Percentiles rank a stretch among this genome's conserved stretches.
Conservation (phyloP, 768 basidiomycete genomes). For the Tricholoma bakamatsutake region DNA sequence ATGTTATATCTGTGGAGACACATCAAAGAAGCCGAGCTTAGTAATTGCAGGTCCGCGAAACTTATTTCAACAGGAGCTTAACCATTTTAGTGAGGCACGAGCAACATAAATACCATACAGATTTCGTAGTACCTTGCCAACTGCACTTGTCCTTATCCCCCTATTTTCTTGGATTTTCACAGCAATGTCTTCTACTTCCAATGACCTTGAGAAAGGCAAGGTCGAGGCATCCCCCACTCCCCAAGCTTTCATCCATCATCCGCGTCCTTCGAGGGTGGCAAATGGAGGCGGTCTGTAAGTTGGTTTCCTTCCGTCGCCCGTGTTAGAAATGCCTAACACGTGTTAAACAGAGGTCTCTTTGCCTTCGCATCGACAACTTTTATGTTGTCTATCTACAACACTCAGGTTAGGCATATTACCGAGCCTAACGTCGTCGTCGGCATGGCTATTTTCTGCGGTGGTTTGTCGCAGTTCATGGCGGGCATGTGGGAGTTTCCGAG, state of each 20-base stretch:
- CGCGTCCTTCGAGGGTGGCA: slow-evolving; percentile 34
- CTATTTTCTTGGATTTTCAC: no score
- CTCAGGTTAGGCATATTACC: slow-evolving; percentile 44
- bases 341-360: slow-evolving; percentile 56
- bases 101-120: slow-evolving; percentile 1
- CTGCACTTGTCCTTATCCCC: not conserved
- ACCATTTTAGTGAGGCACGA: not conserved
- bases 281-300: slow-evolving; percentile 58
- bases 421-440: slow-evolving; percentile 72
- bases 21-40: no score
- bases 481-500: slow-evolving; percentile 85
- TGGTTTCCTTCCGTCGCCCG: not conserved
- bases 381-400: slow-evolving; percentile 72
- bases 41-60: not conserved
- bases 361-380: slow-evolving; percentile 83
- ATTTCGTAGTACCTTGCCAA: no score
- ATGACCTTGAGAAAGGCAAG: slow-evolving; percentile 33
- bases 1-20: no score
- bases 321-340: not conserved
- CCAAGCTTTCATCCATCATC: slow-evolving; percentile 18
- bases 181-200: slow-evolving; percentile 5
- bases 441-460: slow-evolving; percentile 83
- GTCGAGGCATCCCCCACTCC: slow-evolving; percentile 21
- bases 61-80: not conserved
- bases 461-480: slow-evolving; percentile 79